Percentiles rank a stretch among this genome's conserved stretches.
Evolutionary conservation across 306 rosid genomes (phyloP).

Genomic region (Inga oerstediana): DNA sequence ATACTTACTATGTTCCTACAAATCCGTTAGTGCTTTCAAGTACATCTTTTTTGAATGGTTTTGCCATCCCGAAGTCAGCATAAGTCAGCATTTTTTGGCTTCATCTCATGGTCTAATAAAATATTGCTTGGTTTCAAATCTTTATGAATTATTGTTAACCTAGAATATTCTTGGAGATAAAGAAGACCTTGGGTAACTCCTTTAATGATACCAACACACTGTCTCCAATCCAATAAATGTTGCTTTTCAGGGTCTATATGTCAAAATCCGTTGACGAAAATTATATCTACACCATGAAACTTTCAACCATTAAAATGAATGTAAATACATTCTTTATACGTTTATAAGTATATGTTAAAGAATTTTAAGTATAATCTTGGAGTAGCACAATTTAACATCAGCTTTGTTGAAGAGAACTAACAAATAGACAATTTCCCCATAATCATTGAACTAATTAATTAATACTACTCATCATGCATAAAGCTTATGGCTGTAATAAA

Average conservation of each 20-base stretch:
- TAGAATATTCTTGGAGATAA: not conserved
- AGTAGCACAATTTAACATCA: too few species aligned
- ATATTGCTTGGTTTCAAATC: not conserved
- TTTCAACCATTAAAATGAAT: too few species aligned
- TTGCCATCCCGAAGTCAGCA: slow-evolving; percentile 65
- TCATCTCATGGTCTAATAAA: slow-evolving; percentile 16
- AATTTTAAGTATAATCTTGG: too few species aligned
- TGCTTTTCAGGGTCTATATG: not conserved
- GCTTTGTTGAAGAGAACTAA: too few species aligned
- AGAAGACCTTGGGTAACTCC: not conserved
- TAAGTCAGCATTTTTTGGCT: slow-evolving; percentile 62
- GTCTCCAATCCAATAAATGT: not conserved
- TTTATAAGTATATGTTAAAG: too few species aligned
- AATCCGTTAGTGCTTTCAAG: slow-evolving; percentile 38
- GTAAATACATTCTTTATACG: not conserved
- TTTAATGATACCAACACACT: not conserved
- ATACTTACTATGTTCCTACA: slow-evolving; percentile 51
- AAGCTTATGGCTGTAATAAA: not conserved
- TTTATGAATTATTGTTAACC: not conserved
- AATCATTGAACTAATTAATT: too few species aligned
- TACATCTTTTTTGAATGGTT: slow-evolving; percentile 39
- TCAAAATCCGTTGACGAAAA: not conserved
- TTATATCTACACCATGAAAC: not conserved
- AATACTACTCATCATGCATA: not conserved
- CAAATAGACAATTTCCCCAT: too few species aligned